Evolutionary conservation across 805 yeast species (phyloP).

Genomic region (Naumovozyma castellii): DNA sequence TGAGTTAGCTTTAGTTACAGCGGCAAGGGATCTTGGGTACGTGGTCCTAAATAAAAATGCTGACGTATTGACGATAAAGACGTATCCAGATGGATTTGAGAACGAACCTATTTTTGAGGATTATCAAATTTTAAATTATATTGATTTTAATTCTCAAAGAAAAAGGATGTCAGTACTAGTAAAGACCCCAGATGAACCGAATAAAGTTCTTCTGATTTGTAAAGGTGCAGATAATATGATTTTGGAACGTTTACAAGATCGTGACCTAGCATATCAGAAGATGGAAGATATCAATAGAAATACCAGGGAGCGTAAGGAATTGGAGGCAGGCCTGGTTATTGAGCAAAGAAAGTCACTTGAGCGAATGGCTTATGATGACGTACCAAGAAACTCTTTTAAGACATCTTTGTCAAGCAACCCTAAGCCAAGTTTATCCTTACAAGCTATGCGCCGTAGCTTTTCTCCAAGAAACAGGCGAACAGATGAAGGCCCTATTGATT

Average conservation of each 20-base stretch:
- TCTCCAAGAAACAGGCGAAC: conserved; percentile 14
- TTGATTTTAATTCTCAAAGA: conserved; percentile 80
- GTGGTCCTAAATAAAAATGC: conserved; percentile 66
- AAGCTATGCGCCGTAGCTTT: conserved; percentile 25
- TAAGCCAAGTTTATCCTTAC: conserved; percentile 23
- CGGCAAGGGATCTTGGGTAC: conserved; percentile 92
- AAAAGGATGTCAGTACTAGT: conserved; percentile 92
- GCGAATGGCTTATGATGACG: conserved; percentile 13
- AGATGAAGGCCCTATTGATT: conserved; percentile 26
- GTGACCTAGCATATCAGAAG: conserved; percentile 52
- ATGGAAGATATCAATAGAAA: conserved; percentile 51
- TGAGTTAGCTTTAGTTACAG: conserved; percentile 85
- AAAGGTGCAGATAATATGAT: conserved; percentile 95
- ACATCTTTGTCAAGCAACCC: conserved; percentile 21
- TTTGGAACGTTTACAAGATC: conserved; percentile 55
- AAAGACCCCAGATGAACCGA: conserved; percentile 52
- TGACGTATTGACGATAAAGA: conserved; percentile 51
- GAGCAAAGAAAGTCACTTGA: conserved; percentile 45
- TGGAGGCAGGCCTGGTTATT: conserved; percentile 68
- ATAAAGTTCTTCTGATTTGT: conserved; percentile 65
- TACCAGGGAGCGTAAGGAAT: conserved; percentile 53
- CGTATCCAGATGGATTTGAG: conserved; percentile 78
- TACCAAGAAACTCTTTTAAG: conserved; percentile 28
- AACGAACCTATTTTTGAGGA: conserved; percentile 51
- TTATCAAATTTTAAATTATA: conserved; percentile 67